Conservation (phyloP, 306 rosid species). For the Cucurbita maxima region DNA sequence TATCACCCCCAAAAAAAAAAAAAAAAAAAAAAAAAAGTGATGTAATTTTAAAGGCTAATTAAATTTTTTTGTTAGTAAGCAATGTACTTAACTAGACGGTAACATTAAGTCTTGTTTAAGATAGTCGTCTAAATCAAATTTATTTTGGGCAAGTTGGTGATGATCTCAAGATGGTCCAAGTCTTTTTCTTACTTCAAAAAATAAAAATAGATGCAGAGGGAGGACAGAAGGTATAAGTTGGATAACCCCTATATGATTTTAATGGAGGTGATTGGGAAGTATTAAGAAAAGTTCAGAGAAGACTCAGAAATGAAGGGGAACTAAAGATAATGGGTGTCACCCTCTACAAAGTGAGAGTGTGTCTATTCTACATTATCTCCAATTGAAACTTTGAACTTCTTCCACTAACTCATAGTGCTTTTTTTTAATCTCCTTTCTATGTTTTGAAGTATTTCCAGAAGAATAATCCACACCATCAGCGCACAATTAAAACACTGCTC, state of each 20-base stretch:
- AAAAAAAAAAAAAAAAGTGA: too few relatives aligned
- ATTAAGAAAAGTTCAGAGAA: not conserved
- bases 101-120: too few relatives aligned
- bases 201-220: too few relatives aligned
- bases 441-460: not conserved
- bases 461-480: not conserved
- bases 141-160: too few relatives aligned
- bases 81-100: too few relatives aligned
- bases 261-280: not conserved
- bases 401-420: not conserved
- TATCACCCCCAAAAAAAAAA: not conserved
- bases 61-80: too few relatives aligned
- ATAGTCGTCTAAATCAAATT: too few relatives aligned
- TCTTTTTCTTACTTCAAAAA: too few relatives aligned
- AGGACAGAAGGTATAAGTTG: too few relatives aligned
- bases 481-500: not conserved
- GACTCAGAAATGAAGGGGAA: not conserved
- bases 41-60: too few relatives aligned
- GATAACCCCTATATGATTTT: too few relatives aligned
- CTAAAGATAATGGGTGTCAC: slow-evolving; percentile 10
- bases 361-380: not conserved
- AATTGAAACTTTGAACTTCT: not conserved
- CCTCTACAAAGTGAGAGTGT: not conserved
- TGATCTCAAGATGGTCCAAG: too few relatives aligned
- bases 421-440: not conserved